Evolutionary conservation across 2,329 filamentous ascomycete species (phyloP), one percentile per base, ranked within the genome.

Genomic region (Massarina eburnea): DNA sequence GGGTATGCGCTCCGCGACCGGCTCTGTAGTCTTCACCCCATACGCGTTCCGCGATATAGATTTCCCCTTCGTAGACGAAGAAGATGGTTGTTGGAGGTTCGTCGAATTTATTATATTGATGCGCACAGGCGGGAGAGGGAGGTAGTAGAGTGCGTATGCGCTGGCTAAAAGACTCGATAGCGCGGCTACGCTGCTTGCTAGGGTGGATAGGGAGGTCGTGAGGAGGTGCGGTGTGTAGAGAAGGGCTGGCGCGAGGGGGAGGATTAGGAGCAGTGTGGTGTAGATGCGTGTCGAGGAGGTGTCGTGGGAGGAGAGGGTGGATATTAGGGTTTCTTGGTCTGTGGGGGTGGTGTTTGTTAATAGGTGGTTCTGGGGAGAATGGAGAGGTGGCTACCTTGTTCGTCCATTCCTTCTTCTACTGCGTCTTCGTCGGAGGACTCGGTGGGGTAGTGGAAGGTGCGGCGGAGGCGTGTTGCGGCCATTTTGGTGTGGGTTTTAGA

Each of bases 381-480:
- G 29, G 8, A 22, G 30, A 12, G 17, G n/a, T 8, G 12, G 34
- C 34, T 66, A 85, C 86, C 86, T 78, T 91, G 80, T 71, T 91
- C 88, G 66, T 94, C 89, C 49, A 94, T 75, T 44, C 83, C 80
- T 55, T 84, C 79, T 26, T 80, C 79, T 15, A 76, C 67, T 60
- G 78, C 75, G 10, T 80, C 78, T 22, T 76, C 70, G 65, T 79
- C 76, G 27, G 80, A 76, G 35, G 74, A 73, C 51, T 78, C 75
- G 38, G 78, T 77, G 4, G 86, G 86, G 71, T 92, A 94, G 49
- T 80, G 81, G 71, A 95, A 94, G 8, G 88, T 86, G 59, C 81
- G 86, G 61, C 91, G 85, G 35, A 94, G 75, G 52, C 88, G 84
- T 41, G 87, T 75, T 32, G 79, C 71, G 45, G 76, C 73, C 77